Conservation (phyloP, 2,329 filamentous ascomycete genomes). For the Alternaria dauci region DNA sequence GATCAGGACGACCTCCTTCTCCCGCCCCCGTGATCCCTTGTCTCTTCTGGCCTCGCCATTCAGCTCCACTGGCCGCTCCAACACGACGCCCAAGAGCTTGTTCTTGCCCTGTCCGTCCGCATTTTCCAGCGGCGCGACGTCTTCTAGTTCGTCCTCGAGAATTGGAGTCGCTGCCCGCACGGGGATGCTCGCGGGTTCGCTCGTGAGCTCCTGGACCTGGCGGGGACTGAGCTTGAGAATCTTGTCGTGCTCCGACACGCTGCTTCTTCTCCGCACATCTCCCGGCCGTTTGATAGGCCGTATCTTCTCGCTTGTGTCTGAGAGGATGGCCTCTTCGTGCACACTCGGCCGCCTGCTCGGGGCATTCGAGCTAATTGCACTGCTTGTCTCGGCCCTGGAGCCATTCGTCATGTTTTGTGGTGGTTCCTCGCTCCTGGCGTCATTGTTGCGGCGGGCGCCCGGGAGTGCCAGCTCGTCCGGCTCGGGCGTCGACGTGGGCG, state of each 20-base stretch:
- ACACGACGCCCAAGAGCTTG: slow-evolving; percentile 29
- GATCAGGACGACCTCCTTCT: slow-evolving; percentile 43
- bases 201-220: slow-evolving; percentile 64
- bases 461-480: slow-evolving; percentile 33
- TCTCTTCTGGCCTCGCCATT: slow-evolving; percentile 13
- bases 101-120: slow-evolving; percentile 25
- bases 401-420: slow-evolving; percentile 26
- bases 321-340: slow-evolving; percentile 44
- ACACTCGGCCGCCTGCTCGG: slow-evolving; percentile 31
- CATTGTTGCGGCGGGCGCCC: slow-evolving; percentile 17
- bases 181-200: slow-evolving; percentile 64
- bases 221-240: slow-evolving; percentile 63
- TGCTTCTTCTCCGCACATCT: slow-evolving; percentile 47
- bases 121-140: slow-evolving; percentile 26
- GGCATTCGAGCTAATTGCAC: slow-evolving; percentile 5
- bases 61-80: slow-evolving; percentile 31
- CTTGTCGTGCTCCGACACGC: slow-evolving; percentile 51
- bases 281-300: slow-evolving; percentile 47
- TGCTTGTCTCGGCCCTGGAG: background rate
- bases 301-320: slow-evolving; percentile 44
- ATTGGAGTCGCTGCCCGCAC: slow-evolving; percentile 55
- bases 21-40: slow-evolving; percentile 18
- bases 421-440: slow-evolving; percentile 12
- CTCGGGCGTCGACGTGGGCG: slow-evolving; percentile 39
- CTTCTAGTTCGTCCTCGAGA: slow-evolving; percentile 44